Conservation (phyloP, 2,329 filamentous ascomycete species). For the Shiraia sp. region DNA sequence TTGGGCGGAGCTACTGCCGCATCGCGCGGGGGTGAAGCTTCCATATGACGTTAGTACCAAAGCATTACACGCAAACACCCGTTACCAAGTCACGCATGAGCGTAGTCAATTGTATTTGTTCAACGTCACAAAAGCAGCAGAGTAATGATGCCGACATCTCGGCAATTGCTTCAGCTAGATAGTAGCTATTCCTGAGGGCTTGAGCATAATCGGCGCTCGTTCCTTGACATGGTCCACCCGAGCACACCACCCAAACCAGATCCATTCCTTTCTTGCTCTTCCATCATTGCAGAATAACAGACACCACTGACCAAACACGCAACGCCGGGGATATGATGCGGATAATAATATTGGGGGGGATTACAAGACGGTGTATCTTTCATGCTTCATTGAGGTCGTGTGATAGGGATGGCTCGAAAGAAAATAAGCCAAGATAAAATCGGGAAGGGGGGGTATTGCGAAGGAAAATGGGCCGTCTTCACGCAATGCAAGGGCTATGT, state of each 20-base stretch:
- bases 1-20: conserved; percentile 1
- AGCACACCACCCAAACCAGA: conserved; percentile 24
- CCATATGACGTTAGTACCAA: conserved; percentile 4
- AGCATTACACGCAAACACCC: conserved; percentile 17
- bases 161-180: conserved; percentile 32
- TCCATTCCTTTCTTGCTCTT: conserved; percentile 25
- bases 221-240: conserved; percentile 13
- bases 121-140: neutral
- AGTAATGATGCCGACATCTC: conserved; percentile 15
- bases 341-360: conserved; percentile 34
- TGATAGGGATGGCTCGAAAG: conserved; percentile 32
- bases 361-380: conserved; percentile 50
- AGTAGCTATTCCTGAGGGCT: conserved; percentile 19
- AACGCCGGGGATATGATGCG: conserved; percentile 50
- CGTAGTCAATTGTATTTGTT: conserved; percentile 7
- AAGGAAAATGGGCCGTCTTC: conserved; percentile 19
- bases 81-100: conserved; percentile 1
- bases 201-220: conserved; percentile 14
- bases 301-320: conserved; percentile 33
- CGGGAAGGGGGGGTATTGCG: conserved; percentile 29
- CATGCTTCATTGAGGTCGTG: conserved; percentile 42
- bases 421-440: conserved; percentile 10
- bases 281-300: conserved; percentile 20
- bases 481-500: conserved; percentile 16
- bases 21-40: neutral